Evolutionary conservation across 1,139 yeast genomes (phyloP).

Genomic region (Scheffersomyces segobiensis): DNA sequence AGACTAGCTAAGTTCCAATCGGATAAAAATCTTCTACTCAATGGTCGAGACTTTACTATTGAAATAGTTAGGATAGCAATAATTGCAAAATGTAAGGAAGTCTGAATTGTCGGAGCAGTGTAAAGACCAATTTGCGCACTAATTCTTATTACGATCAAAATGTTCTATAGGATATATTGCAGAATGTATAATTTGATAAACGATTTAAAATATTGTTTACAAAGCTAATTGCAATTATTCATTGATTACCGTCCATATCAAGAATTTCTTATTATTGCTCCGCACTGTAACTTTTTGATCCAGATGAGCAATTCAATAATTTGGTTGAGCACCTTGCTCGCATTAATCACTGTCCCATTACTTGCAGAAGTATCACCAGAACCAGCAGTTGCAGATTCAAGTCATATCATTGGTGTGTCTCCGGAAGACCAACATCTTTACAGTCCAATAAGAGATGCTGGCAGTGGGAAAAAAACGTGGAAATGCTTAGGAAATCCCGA

Average conservation of each 20-base stretch:
- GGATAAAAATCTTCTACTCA: neutral
- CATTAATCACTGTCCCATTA: neutral
- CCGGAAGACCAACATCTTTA: constrained; percentile 51
- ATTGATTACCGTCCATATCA: too few relatives aligned
- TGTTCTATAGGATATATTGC: too few relatives aligned
- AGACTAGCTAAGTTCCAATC: neutral
- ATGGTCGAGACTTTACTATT: neutral
- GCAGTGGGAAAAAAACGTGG: constrained; percentile 51
- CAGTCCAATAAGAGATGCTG: constrained; percentile 44
- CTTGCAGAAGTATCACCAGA: neutral
- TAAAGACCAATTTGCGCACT: neutral
- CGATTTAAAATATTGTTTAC: too few relatives aligned
- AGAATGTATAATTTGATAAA: too few relatives aligned
- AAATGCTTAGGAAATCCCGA: constrained; percentile 67
- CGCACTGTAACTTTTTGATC: neutral
- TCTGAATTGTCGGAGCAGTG: neutral
- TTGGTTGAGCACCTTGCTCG: neutral
- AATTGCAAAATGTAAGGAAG: neutral
- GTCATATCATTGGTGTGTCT: constrained; percentile 18
- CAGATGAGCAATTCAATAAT: neutral
- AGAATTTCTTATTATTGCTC: too few relatives aligned
- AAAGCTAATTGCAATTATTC: too few relatives aligned
- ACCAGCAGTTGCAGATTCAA: neutral
- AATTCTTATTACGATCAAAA: too few relatives aligned
- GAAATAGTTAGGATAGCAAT: neutral